These are phyloP conservation scores for Nicotiana knightiana DNA, from an alignment of 257 asterid genomes.

Conservation along the genomic window DNA sequence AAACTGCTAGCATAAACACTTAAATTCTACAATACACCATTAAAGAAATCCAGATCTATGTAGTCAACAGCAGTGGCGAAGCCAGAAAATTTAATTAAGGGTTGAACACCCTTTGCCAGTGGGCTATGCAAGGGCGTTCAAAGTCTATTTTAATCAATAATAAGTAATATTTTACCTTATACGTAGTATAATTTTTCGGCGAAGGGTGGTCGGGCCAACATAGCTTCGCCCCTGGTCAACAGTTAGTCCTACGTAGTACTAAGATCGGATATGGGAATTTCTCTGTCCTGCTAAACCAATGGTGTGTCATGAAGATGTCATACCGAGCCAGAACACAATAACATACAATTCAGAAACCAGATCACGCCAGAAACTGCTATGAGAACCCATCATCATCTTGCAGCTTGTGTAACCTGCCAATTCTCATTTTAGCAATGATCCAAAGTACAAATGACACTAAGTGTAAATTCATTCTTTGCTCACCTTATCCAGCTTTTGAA, in stretches of 20 bases:
- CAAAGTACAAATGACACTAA: not conserved
- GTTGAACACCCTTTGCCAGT: no score
- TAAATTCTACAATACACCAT: not conserved
- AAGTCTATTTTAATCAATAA: no score
- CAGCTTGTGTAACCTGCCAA: constrained; percentile 34
- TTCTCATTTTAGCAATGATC: constrained; percentile 1
- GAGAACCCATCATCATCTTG: constrained; percentile 14
- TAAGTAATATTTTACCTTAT: no score
- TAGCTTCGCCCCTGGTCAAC: not conserved
- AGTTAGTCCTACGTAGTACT: not conserved
- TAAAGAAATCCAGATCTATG: not conserved
- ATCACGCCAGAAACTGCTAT: not conserved
- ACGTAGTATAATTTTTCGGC: no score
- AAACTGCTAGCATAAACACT: not conserved
- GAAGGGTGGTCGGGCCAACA: no score
- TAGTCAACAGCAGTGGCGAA: no score
- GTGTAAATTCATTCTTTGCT: not conserved
- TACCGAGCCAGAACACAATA: not conserved
- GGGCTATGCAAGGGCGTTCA: no score
- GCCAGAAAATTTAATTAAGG: no score
- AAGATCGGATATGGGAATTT: no score
- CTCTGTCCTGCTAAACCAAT: not conserved
- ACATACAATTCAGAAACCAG: not conserved
- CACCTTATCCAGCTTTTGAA: constrained; percentile 44
- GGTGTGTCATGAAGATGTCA: not conserved